Base-by-base conservation (phyloP, 345 rosid genomes). In the Lepidium didymum region DNA sequence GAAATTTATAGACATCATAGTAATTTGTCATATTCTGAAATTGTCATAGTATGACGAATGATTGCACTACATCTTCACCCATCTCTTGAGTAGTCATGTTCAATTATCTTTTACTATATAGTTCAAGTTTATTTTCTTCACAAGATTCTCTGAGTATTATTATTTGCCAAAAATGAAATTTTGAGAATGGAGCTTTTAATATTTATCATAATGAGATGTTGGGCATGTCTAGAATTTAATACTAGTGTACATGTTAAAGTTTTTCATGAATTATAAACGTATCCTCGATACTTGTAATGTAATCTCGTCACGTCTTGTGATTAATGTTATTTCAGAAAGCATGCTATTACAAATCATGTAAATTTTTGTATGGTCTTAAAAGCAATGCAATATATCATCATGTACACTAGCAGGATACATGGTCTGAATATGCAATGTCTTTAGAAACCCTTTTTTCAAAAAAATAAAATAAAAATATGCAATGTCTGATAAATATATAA, bases 41-140 rank as follows among this genome's bases (percentile, higher is more conserved):
- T 56, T 11, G 53, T 49, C 65, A 19, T 37, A 27, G 14, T 18
- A n/a, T 63, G 71, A 64, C 21, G 67, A 57, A 73, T 56, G 77
- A 73, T 73, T 73, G 67, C 71, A 49, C 36, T 49, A 57, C 41
- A 46, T 50, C 67, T 40, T 34, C 49, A 25, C 67, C 62, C 77
- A 58, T 66, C 67, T 58, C 67, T 41, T 15, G 42, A 12, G 77
- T 73, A 73, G 66, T 73, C 61, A 66, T 73, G 56, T 59, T 58
- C 72, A 73, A 73, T 73, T 41, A 73, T 58, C 49, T 49, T 47
- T 66, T 73, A 73, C 72, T 51, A 73, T 43, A 73, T 33, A 57
- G 41, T 59, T 51, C 55, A 51, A 10, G 62, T 73, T 51, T 50
- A 23, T 73, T 66, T 66, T 59, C 56, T 66, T 58, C 54, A 23